Evolutionary conservation across 306 rosid genomes (phyloP).

Genomic region (Gastrolobium bilobum): DNA sequence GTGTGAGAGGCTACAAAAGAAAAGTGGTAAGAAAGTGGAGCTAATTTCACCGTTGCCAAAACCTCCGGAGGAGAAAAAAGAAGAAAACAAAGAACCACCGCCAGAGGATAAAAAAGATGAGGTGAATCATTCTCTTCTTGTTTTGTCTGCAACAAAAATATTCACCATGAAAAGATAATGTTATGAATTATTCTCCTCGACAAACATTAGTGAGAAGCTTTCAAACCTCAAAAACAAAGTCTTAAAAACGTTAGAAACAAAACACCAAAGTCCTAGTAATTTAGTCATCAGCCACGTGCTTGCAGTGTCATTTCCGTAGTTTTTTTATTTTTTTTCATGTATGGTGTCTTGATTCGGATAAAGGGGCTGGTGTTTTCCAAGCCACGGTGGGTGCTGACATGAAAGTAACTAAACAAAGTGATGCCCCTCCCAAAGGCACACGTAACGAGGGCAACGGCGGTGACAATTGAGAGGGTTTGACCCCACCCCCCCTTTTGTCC

Average conservation of each 20-base stretch:
- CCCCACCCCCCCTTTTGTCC: conserved; percentile 47
- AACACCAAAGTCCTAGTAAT: too few relatives aligned
- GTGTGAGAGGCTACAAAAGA: conserved; percentile 72
- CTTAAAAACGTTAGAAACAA: not conserved
- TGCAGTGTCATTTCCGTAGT: not conserved
- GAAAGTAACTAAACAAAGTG: conserved; percentile 65
- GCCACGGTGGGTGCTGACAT: conserved; percentile 49
- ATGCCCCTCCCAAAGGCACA: conserved; percentile 51
- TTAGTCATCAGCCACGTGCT: not conserved
- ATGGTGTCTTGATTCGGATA: too few relatives aligned
- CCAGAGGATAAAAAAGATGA: conserved; percentile 69
- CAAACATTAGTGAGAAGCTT: not conserved
- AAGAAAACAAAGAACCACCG: conserved; percentile 53
- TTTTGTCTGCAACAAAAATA: not conserved
- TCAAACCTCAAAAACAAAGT: not conserved
- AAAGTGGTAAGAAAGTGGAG: conserved; percentile 80
- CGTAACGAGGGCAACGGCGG: conserved; percentile 46
- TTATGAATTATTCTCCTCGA: not conserved
- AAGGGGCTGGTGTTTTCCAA: not conserved
- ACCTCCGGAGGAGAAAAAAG: conserved; percentile 60
- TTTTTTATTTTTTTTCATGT: too few relatives aligned
- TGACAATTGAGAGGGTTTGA: conserved; percentile 46
- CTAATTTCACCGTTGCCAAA: conserved; percentile 79
- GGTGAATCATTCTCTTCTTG: conserved; percentile 53
- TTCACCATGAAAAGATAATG: not conserved